Percentiles rank a stretch among this genome's conserved stretches.
Conservation (phyloP, 1,139 yeast genomes). For the Yamadazyma triangularis region DNA sequence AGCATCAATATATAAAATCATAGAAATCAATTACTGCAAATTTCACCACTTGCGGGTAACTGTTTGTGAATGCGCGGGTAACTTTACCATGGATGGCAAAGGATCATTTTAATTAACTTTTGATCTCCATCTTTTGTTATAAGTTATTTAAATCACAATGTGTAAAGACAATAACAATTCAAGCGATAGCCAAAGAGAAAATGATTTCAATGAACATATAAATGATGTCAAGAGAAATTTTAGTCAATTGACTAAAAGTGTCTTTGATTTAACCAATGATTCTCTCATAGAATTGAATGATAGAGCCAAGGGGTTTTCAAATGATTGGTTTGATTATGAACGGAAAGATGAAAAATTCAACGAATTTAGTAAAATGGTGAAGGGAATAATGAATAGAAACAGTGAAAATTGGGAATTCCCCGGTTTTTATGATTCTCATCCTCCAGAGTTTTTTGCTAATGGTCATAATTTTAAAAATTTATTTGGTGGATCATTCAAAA, state of each 20-base stretch:
- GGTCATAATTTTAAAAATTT: not conserved
- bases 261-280: constrained; percentile 20
- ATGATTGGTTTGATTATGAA: constrained; percentile 13
- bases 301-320: constrained; percentile 17
- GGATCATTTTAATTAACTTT: no score
- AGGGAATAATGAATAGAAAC: constrained; percentile 3
- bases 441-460: not conserved
- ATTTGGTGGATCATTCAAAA: constrained; percentile 1
- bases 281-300: constrained; percentile 21
- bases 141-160: no score
- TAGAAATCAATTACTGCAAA: no score
- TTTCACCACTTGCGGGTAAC: no score
- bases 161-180: not conserved
- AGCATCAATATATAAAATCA: no score
- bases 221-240: constrained; percentile 11
- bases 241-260: constrained; percentile 10
- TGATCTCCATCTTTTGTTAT: no score
- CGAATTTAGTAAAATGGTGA: constrained; percentile 2
- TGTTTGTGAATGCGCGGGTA: no score
- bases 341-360: constrained; percentile 4
- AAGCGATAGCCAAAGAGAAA: not conserved
- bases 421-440: constrained; percentile 4
- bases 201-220: constrained; percentile 7
- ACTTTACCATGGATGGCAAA: no score
- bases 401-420: constrained; percentile 10